A percentile compares a stretch with the other conserved stretches of the same genome.
phyloP scores from a whole-genome alignment of 805 yeast species.

The Sporopachydermia quercuum region DNA sequence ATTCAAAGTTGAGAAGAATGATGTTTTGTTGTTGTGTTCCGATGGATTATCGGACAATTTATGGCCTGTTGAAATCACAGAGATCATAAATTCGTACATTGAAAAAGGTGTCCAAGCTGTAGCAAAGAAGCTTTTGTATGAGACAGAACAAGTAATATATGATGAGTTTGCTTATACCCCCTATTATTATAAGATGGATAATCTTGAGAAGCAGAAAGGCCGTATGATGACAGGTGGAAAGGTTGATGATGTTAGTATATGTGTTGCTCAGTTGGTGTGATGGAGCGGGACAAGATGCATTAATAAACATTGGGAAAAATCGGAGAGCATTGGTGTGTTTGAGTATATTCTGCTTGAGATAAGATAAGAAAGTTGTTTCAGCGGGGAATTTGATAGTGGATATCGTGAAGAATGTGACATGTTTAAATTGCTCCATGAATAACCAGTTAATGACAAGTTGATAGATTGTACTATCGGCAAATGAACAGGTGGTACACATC shows the following conservation, averaged over 20 bases:
- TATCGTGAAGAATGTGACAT: too few species aligned
- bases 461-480: too few species aligned
- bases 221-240: constrained; percentile 2
- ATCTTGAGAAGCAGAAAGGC: not conserved
- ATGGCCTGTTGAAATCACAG: constrained; percentile 26
- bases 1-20: constrained; percentile 21
- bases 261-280: not conserved
- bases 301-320: not conserved
- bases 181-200: not conserved
- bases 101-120: constrained; percentile 15
- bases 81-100: constrained; percentile 19
- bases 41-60: constrained; percentile 33
- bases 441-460: too few species aligned
- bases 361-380: too few species aligned
- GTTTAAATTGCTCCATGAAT: too few species aligned
- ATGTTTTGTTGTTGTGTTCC: constrained; percentile 27
- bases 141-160: constrained; percentile 28
- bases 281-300: constrained; percentile 3
- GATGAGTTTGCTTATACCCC: constrained; percentile 13
- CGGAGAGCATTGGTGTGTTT: too few species aligned
- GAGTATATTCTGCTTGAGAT: too few species aligned
- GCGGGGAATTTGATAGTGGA: too few species aligned
- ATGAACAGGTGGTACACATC: too few species aligned
- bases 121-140: constrained; percentile 22
- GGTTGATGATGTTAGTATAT: constrained; percentile 1